phyloP scores from a whole-genome alignment of 2,329 filamentous ascomycete genomes.

The Ceratocystis smalleyi region DNA sequence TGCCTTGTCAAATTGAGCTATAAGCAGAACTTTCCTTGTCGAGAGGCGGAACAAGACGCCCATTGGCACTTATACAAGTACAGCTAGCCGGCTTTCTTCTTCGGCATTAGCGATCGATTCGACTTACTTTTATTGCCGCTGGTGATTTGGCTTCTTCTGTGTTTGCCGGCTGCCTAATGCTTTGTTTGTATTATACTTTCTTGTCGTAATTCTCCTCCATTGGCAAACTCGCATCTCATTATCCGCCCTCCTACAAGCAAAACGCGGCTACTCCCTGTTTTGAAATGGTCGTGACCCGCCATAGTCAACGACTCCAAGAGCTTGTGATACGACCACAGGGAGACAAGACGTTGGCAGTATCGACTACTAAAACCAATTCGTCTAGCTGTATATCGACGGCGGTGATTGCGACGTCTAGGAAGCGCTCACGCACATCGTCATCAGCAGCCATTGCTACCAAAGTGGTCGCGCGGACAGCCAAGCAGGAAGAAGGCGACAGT shows the following conservation, averaged over 20 bases:
- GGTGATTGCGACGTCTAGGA: background rate
- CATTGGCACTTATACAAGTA: background rate
- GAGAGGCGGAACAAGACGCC: too few relatives aligned
- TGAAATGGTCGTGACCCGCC: constrained; percentile 4
- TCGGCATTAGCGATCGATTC: too few relatives aligned
- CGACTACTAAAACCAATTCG: background rate
- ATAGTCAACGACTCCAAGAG: background rate
- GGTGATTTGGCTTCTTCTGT: background rate
- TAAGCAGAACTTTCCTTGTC: background rate
- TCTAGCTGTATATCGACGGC: background rate
- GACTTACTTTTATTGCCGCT: background rate
- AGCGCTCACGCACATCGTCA: background rate
- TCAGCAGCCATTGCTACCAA: background rate
- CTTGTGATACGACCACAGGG: background rate
- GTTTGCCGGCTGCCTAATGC: background rate
- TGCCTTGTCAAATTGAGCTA: background rate
- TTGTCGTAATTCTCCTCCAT: too few relatives aligned
- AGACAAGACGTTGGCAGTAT: background rate
- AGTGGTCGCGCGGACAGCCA: background rate
- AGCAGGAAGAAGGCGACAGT: background rate
- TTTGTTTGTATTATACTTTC: background rate
- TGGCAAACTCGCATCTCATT: too few relatives aligned
- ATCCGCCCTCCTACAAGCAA: too few relatives aligned
- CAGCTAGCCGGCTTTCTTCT: background rate
- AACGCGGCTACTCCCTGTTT: background rate